Evolutionary conservation across 2,329 filamentous ascomycete genomes (phyloP).

Genomic region (Curvularia sp.): DNA sequence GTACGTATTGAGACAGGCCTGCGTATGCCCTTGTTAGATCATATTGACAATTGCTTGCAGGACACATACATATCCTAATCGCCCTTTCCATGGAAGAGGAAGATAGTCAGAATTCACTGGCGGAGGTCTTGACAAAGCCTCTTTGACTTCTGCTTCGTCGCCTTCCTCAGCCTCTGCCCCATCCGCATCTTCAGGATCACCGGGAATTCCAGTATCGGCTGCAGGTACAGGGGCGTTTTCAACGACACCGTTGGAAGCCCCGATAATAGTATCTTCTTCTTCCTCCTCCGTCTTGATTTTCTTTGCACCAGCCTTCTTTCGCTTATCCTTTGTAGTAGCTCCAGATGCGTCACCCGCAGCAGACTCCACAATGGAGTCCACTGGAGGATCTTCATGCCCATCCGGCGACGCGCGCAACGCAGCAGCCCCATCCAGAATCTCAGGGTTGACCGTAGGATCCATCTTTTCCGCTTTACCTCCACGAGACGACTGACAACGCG

Average conservation of each 20-base stretch:
- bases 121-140: conserved; percentile 69
- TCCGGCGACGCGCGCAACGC: conserved; percentile 55
- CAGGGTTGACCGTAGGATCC: conserved; percentile 48
- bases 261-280: conserved; percentile 23
- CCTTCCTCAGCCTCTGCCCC: conserved; percentile 55
- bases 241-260: conserved; percentile 18
- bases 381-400: conserved; percentile 34
- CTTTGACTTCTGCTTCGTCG: conserved; percentile 64
- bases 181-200: conserved; percentile 59
- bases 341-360: conserved; percentile 21
- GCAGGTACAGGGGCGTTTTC: conserved; percentile 30
- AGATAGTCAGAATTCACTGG: conserved; percentile 83
- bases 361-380: conserved; percentile 19
- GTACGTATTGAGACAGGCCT: conserved; percentile 93
- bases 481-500: conserved; percentile 40
- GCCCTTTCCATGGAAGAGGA: conserved; percentile 88
- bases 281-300: conserved; percentile 39
- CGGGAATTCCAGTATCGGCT: conserved; percentile 25
- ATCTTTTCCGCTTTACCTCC: conserved; percentile 27
- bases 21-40: conserved; percentile 27
- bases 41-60: conserved; percentile 19
- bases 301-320: conserved; percentile 30
- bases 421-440: conserved; percentile 53
- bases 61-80: conserved; percentile 79
- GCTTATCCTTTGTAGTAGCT: conserved; percentile 31